These are phyloP conservation scores for Quercus berberidifolia DNA, from an alignment of 306 rosid species.

Conservation along the genomic window DNA sequence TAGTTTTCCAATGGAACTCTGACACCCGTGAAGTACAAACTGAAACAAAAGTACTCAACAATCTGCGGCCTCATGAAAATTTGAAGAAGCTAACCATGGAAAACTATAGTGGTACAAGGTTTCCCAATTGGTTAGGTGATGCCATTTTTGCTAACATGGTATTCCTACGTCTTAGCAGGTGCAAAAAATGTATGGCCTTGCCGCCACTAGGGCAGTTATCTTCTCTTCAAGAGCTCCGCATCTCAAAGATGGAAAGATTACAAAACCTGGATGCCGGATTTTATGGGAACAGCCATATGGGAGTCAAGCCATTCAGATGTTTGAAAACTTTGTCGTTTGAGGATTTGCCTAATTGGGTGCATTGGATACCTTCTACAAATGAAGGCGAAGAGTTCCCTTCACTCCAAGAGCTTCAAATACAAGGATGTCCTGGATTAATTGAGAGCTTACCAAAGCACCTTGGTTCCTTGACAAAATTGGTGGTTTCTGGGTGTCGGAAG, in stretches of 20 bases:
- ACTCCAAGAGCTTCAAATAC: no score
- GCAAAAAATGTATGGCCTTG: not conserved
- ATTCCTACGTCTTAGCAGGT: not conserved
- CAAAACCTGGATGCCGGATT: no score
- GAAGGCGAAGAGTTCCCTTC: no score
- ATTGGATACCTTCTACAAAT: no score
- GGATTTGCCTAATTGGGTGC: no score
- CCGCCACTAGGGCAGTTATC: not conserved
- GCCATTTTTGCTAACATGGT: not conserved
- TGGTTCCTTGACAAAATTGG: not conserved
- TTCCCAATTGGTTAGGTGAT: slow-evolving; percentile 1
- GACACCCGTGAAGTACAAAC: not conserved
- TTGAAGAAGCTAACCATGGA: not conserved
- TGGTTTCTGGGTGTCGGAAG: no score
- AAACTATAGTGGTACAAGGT: not conserved
- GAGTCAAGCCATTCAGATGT: no score
- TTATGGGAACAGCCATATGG: no score
- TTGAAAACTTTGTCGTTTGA: no score
- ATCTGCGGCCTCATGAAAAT: not conserved
- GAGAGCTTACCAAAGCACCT: not conserved
- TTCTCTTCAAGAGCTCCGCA: no score
- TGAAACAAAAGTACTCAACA: not conserved
- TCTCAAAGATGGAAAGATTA: no score
- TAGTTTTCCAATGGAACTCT: not conserved
- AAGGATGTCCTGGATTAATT: no score